These are phyloP conservation scores for Danielia oregonensis DNA, from an alignment of 805 yeast genomes.

Conservation along the genomic window DNA sequence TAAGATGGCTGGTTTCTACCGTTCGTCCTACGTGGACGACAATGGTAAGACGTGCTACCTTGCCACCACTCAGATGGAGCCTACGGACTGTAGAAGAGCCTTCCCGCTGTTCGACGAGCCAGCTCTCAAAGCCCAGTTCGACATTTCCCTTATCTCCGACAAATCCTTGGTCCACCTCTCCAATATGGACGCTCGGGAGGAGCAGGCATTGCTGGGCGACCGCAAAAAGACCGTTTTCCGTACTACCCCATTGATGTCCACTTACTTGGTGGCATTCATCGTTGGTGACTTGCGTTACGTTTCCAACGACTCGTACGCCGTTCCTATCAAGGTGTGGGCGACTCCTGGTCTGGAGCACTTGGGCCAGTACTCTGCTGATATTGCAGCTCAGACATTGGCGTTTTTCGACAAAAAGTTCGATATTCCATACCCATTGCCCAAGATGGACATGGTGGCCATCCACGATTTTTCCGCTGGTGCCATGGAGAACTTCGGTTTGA, in stretches of 20 bases:
- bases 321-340: slow-evolving; percentile 78
- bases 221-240: slow-evolving; percentile 60
- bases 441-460: slow-evolving; percentile 77
- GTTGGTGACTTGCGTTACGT: slow-evolving; percentile 77
- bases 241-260: slow-evolving; percentile 78
- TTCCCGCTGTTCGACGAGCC: slow-evolving; percentile 89
- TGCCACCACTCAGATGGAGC: slow-evolving; percentile 84
- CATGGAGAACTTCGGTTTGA: slow-evolving; percentile 83
- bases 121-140: slow-evolving; percentile 69
- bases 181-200: slow-evolving; percentile 62
- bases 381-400: slow-evolving; percentile 70
- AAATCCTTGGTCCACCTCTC: slow-evolving; percentile 57
- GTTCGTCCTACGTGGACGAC: slow-evolving; percentile 55
- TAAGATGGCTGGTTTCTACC: slow-evolving; percentile 81
- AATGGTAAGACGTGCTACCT: slow-evolving; percentile 65
- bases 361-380: slow-evolving; percentile 69
- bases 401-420: slow-evolving; percentile 72
- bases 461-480: slow-evolving; percentile 87
- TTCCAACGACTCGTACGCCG: slow-evolving; percentile 59
- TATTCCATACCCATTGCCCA: slow-evolving; percentile 75
- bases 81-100: slow-evolving; percentile 83
- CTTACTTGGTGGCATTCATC: slow-evolving; percentile 81
- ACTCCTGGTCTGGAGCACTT: slow-evolving; percentile 72
- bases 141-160: slow-evolving; percentile 57
- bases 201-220: slow-evolving; percentile 37